Base-by-base conservation (phyloP, 2,329 filamentous ascomycete species). In the Paecilomyces formosus region DNA sequence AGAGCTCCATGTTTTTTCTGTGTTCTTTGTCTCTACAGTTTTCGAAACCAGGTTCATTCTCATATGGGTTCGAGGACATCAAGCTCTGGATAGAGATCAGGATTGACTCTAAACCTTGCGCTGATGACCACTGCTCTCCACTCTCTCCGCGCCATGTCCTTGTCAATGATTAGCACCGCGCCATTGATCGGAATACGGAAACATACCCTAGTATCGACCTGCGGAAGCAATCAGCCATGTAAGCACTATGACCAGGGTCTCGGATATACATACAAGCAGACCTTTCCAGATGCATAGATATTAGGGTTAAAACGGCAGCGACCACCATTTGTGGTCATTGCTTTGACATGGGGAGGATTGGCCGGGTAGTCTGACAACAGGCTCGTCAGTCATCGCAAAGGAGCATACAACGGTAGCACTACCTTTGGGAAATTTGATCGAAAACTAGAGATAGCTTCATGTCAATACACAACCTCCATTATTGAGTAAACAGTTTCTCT, bases 11-110 rank as follows among this genome's bases (percentile, higher is more conserved):
- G 59, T 86, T 82, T 72, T 86, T 85, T 74, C 89, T 88, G 71
- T 96, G 91, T 3, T 81, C 76, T 0, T 81, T 76, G 8, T 83
- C 81, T 53, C 87, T 88, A 12, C 87, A 84, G 60, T 88, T 83
- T 71, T 97, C 93, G 66, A 90, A 97, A 5, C 94, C 94, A 1
- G 94, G 94, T 72, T 99, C 94, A 67, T 97, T 97, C 70, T 94
- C 90, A 74, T 96, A 97, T 0, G 93, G 94, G 66, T 97, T 96
- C 28, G 85, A 78, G 0, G 92, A 96, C 88, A 99, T 92, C 52
- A 99, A 80, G 72, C 92, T 97, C 74, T 99, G 94, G 58, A 99
- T 97, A 4, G 93, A 97, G 56, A 97, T 85, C 54, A 99, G 76
- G 54, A 97, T 90, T 0, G 93, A 97, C 72, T 97, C 94, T 1